Evolutionary conservation across 306 rosid species (phyloP), one percentile per base, ranked within the genome.

Genomic region (Pueraria montana): DNA sequence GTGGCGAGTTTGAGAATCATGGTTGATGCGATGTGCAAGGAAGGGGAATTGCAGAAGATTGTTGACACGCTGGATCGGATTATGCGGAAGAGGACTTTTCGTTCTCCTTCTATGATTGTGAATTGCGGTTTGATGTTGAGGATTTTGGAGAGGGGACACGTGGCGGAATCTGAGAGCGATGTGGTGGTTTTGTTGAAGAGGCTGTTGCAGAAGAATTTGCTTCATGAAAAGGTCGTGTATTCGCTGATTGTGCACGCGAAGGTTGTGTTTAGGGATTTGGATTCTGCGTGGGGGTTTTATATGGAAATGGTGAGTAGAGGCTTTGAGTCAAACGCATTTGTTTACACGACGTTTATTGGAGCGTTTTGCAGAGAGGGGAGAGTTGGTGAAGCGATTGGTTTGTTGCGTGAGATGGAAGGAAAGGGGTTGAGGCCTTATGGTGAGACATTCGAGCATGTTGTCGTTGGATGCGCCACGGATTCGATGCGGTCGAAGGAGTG

Each of bases 291-390:
- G 84, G 83, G 77, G 83, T 72, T 87, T 17, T 89, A 78, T 68
- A 85, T 83, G 43, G 97, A 95, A 77, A 93, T 91, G 97, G 80
- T 86, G 63, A 79, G 59, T 11, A 88, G 94, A 87, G 97, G 98
- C 30, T 89, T 93, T 76, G 86, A 49, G 66, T 82, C 84, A 20
- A 95, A 93, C 74, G 42, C 92, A 76, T 93, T 95, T 82, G 84
- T 93, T 30, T 78, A 79, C 69, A 95, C 94, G 0, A 80, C 88
- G 73, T 93, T 93, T 65, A 86, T 90, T 16, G 91, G 88, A 13
- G 94, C 84, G n/a, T 79, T 87, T 66, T 93, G 97, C 26, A 74
- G 78, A 72, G 89, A 66, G 67, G 93, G 96, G 14, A 79, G 71
- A 66, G 74, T 95, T 18, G 96, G 85, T 11, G 93, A 91, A 73